Percentiles rank a stretch among this genome's conserved stretches.
Evolutionary conservation across 2,329 filamentous ascomycete species (phyloP).

Genomic region (Zymoseptoria passerinii): DNA sequence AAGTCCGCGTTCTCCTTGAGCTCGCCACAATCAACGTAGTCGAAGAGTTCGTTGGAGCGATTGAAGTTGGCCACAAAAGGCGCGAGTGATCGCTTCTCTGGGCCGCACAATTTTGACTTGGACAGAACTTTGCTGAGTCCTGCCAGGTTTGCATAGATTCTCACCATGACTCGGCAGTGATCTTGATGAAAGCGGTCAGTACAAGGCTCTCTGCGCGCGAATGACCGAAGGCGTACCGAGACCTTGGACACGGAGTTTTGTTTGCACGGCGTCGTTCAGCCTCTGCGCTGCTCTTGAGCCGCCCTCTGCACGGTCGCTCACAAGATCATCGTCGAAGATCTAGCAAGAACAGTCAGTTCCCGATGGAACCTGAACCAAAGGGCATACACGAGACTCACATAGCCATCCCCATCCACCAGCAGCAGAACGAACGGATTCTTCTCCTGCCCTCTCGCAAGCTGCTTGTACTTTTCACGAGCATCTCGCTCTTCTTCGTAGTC

Average conservation of each 20-base stretch:
- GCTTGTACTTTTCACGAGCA: slow-evolving; percentile 47
- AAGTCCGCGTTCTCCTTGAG: slow-evolving; percentile 53
- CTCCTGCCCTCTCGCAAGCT: slow-evolving; percentile 39
- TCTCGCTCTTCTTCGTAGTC: slow-evolving; percentile 52
- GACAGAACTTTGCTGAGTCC: slow-evolving; percentile 41
- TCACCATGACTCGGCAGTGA: slow-evolving; percentile 43
- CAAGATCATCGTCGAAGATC: slow-evolving; percentile 27
- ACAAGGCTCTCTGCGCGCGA: no score
- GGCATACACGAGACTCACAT: no score
- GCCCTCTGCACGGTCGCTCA: slow-evolving; percentile 34
- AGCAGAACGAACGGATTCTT: slow-evolving; percentile 54
- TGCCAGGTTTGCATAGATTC: slow-evolving; percentile 41
- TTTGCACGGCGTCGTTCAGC: slow-evolving; percentile 44
- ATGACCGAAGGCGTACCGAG: no score
- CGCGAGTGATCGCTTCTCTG: slow-evolving; percentile 49
- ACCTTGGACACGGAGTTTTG: slow-evolving; percentile 38
- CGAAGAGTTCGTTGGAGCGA: slow-evolving; percentile 49
- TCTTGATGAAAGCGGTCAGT: slow-evolving; percentile 23
- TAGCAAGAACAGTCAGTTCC: no score
- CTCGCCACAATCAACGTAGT: slow-evolving; percentile 55
- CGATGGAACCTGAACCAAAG: no score
- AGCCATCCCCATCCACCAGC: slow-evolving; percentile 55
- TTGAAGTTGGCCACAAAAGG: slow-evolving; percentile 49
- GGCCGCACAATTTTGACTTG: slow-evolving; percentile 42
- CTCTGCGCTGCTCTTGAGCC: slow-evolving; percentile 48